Evolutionary conservation across 345 rosid genomes (phyloP).

Genomic region (Syzygium aromaticum): DNA sequence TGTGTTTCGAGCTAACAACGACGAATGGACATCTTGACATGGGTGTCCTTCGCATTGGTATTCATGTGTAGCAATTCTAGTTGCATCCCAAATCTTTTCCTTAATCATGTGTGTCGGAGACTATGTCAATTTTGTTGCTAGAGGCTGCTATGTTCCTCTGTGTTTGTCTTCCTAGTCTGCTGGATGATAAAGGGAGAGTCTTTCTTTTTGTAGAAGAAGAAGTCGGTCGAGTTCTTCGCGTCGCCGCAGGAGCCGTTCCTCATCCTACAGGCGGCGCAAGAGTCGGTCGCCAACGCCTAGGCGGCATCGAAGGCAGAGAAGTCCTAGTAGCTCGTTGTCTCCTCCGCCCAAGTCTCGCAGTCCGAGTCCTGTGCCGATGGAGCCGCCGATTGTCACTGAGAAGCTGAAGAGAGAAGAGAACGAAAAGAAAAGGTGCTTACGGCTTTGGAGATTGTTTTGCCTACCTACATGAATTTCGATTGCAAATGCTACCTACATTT

Average conservation of each 20-base stretch:
- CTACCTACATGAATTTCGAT: not conserved
- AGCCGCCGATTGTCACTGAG: conserved; percentile 21
- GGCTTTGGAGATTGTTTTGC: not conserved
- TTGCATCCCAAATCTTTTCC: not conserved
- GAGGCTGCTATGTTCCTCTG: not conserved
- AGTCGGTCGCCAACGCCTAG: conserved; percentile 52
- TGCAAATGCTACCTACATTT: not conserved
- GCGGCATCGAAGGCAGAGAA: conserved; percentile 31
- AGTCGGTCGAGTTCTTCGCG: conserved; percentile 38
- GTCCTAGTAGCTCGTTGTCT: conserved; percentile 37
- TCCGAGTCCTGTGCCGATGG: conserved; percentile 14
- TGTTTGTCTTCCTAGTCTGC: not conserved
- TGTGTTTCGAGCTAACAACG: not conserved
- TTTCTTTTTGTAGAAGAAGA: conserved; percentile 22
- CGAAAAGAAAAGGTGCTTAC: conserved; percentile 42
- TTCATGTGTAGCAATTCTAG: not conserved
- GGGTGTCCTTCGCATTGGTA: not conserved
- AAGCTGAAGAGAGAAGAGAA: conserved; percentile 44
- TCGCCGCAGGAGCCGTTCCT: conserved; percentile 27
- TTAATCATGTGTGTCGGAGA: not conserved
- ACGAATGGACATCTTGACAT: not conserved
- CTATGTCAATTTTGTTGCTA: not conserved
- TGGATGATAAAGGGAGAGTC: not conserved
- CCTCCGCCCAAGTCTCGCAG: conserved; percentile 28
- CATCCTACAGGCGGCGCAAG: conserved; percentile 48